Percentiles rank a stretch among this genome's conserved stretches.
Conservation (phyloP, 164 flowering plant species). For the Vitis rotundifolia region DNA sequence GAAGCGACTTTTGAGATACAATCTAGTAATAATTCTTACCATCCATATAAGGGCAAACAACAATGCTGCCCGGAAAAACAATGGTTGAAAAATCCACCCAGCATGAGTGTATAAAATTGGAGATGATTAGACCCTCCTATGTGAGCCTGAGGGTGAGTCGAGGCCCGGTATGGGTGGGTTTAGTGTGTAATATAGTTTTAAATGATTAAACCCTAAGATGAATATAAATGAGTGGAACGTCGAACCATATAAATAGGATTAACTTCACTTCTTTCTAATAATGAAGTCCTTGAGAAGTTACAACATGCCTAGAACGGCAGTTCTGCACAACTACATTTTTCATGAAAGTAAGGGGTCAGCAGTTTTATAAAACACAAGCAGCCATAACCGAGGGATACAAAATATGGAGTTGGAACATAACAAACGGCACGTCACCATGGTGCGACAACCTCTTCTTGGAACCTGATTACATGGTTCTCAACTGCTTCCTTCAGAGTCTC, state of each 20-base stretch:
- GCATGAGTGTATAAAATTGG: too few relatives aligned
- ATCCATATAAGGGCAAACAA: too few relatives aligned
- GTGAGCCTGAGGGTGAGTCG: too few relatives aligned
- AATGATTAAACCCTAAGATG: neutral
- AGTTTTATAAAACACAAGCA: neutral
- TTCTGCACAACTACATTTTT: neutral
- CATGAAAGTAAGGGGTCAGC: neutral
- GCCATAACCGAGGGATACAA: neutral
- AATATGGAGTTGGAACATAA: neutral
- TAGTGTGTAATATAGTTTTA: too few relatives aligned
- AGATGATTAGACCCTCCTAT: too few relatives aligned
- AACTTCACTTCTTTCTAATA: neutral
- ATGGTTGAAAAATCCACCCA: too few relatives aligned
- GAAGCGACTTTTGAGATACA: too few relatives aligned
- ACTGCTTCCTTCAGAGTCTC: constrained; percentile 20
- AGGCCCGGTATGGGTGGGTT: too few relatives aligned
- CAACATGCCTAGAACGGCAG: neutral
- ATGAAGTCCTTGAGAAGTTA: neutral
- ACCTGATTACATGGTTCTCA: constrained; percentile 24
- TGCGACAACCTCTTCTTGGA: constrained; percentile 29
- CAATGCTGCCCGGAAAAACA: too few relatives aligned
- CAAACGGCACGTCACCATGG: constrained; percentile 24
- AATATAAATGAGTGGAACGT: neutral
- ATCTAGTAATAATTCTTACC: too few relatives aligned
- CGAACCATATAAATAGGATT: neutral